phyloP scores from a whole-genome alignment of 371 early-diverging fungal genomes.

The Mucor plumbeus region DNA sequence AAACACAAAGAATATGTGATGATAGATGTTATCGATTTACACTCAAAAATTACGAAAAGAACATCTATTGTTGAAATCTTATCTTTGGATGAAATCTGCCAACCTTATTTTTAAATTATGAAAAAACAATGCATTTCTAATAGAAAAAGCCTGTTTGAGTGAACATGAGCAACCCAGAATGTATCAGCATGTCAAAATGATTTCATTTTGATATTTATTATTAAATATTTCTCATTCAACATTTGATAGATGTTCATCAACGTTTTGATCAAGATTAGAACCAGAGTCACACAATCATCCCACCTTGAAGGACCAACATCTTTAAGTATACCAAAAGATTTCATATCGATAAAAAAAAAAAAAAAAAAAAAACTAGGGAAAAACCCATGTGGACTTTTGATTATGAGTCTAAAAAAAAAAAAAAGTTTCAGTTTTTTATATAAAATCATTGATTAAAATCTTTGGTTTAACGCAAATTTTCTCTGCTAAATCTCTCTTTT shows the following conservation, averaged over 20 bases:
- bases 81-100: not conserved
- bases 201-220: not conserved
- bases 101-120: not conserved
- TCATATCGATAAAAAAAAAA: conserved; percentile 7
- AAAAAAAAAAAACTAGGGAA: conserved; percentile 11
- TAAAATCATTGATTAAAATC: not conserved
- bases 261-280: conserved; percentile 9
- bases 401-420: conserved; percentile 16
- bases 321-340: not conserved
- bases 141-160: not conserved
- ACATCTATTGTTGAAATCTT: not conserved
- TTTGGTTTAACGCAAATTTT: not conserved
- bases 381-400: conserved; percentile 16
- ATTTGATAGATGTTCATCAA: not conserved
- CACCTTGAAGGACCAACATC: conserved; percentile 4
- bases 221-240: not conserved
- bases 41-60: not conserved
- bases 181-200: not conserved
- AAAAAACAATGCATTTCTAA: not conserved
- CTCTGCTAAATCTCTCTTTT: not conserved
- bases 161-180: conserved; percentile 1
- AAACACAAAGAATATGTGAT: not conserved
- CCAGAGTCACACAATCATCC: conserved; percentile 13
- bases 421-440: conserved; percentile 10
- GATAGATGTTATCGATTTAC: not conserved